These are phyloP conservation scores for Multifurca ochricompacta DNA, from an alignment of 768 basidiomycete genomes.

Conservation along the genomic window DNA sequence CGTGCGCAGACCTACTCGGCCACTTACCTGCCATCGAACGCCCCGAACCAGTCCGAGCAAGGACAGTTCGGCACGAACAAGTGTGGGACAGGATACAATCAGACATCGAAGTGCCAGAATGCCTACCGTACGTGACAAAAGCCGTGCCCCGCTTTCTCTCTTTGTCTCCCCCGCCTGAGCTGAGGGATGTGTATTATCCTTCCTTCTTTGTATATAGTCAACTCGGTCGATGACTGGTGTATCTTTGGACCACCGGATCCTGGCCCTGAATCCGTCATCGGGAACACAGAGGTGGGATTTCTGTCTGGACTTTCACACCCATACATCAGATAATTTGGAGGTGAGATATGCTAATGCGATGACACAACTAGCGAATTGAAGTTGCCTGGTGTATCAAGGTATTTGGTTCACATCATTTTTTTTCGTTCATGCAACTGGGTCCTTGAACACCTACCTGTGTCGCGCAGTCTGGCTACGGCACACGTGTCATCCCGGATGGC, in stretches of 20 bases:
- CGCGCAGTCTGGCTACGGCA: conserved; percentile 46
- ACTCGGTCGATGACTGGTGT: conserved; percentile 53
- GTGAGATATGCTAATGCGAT: too few species aligned
- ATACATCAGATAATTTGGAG: too few species aligned
- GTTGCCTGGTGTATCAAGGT: conserved; percentile 50
- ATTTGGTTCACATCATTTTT: not conserved
- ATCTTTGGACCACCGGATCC: conserved; percentile 44
- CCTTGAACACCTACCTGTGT: not conserved
- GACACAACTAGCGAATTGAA: conserved; percentile 34
- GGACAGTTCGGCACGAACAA: conserved; percentile 59
- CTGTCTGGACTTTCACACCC: too few species aligned
- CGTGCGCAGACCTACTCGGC: conserved; percentile 35
- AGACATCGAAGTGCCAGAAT: conserved; percentile 60
- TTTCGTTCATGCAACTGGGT: too few species aligned
- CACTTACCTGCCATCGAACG: conserved; percentile 42
- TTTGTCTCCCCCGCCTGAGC: too few species aligned
- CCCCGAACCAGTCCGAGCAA: conserved; percentile 40
- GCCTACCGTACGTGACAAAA: conserved; percentile 48
- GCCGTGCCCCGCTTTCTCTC: too few species aligned
- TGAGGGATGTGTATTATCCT: too few species aligned
- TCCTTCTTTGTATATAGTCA: conserved; percentile 35
- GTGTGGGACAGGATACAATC: conserved; percentile 50
- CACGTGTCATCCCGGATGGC: conserved; percentile 64
- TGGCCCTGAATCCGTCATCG: conserved; percentile 45
- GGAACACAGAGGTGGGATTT: conserved; percentile 48